These are phyloP conservation scores for Pterocarpus santalinus DNA, from an alignment of 306 rosid species.

Conservation along the genomic window DNA sequence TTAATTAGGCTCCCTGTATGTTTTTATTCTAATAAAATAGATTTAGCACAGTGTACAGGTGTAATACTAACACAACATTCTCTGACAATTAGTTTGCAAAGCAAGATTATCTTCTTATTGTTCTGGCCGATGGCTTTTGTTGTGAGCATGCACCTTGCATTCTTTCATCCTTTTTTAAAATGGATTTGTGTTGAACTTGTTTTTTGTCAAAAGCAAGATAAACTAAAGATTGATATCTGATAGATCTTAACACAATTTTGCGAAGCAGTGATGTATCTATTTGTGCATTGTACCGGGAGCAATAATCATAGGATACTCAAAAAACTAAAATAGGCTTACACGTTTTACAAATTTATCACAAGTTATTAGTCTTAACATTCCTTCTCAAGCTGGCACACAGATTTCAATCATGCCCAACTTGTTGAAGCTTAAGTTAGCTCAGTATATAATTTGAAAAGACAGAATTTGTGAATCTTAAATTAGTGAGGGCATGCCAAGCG, in stretches of 20 bases:
- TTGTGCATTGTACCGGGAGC: no score
- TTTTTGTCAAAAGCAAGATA: background rate
- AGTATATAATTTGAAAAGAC: background rate
- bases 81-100: background rate
- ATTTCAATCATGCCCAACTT: background rate
- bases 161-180: background rate
- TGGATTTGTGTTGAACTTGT: background rate
- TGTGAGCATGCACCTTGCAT: background rate
- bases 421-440: background rate
- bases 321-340: no score
- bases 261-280: no score
- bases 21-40: background rate
- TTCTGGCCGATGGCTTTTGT: background rate
- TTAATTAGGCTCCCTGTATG: background rate
- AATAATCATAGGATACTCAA: no score
- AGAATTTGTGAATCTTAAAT: background rate
- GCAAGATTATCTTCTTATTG: background rate
- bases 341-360: no score
- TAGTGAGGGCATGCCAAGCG: conserved; percentile 26
- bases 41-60: background rate
- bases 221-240: background rate
- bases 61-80: background rate
- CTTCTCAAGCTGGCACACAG: background rate
- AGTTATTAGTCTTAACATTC: background rate
- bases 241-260: background rate